Evolutionary conservation across 176 grass and related monocot species (phyloP).

Genomic region (Tillandsia leiboldiana): DNA sequence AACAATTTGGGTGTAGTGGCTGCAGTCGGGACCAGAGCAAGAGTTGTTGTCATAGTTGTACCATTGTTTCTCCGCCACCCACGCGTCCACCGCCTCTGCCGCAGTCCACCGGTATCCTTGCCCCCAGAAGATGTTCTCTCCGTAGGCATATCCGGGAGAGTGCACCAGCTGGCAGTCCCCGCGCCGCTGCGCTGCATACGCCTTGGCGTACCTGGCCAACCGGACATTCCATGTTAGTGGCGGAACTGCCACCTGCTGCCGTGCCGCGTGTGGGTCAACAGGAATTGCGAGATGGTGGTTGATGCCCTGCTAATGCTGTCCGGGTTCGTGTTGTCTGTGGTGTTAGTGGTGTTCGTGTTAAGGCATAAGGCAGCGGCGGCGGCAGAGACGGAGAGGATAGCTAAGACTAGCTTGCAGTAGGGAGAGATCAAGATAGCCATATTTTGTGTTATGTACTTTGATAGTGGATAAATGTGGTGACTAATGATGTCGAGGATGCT

Average conservation of each 20-base stretch:
- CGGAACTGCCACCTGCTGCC: conserved; percentile 28
- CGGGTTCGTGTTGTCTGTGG: no score
- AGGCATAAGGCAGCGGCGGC: not conserved
- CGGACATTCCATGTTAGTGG: conserved; percentile 30
- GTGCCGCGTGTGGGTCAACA: conserved; percentile 31
- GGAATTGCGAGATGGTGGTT: conserved; percentile 3
- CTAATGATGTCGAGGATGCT: not conserved
- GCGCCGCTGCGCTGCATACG: conserved; percentile 28
- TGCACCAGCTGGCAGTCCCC: conserved; percentile 32
- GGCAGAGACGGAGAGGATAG: not conserved
- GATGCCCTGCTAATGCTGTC: not conserved
- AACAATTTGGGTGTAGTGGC: conserved; percentile 33
- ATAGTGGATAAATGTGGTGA: not conserved
- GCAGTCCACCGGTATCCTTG: conserved; percentile 28
- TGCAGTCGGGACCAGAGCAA: conserved; percentile 24
- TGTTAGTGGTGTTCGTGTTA: not conserved
- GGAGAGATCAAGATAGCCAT: not conserved
- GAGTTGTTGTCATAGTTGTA: conserved; percentile 19
- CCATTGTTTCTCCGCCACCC: conserved; percentile 28
- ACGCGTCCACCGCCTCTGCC: conserved; percentile 19
- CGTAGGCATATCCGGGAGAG: conserved; percentile 49
- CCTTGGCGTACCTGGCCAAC: conserved; percentile 25
- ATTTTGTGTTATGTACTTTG: not conserved
- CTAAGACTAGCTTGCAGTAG: not conserved
- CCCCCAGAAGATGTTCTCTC: conserved; percentile 46